Conservation (phyloP, 1,284 basidiomycete species). For the Ceratobasidium sp. region DNA sequence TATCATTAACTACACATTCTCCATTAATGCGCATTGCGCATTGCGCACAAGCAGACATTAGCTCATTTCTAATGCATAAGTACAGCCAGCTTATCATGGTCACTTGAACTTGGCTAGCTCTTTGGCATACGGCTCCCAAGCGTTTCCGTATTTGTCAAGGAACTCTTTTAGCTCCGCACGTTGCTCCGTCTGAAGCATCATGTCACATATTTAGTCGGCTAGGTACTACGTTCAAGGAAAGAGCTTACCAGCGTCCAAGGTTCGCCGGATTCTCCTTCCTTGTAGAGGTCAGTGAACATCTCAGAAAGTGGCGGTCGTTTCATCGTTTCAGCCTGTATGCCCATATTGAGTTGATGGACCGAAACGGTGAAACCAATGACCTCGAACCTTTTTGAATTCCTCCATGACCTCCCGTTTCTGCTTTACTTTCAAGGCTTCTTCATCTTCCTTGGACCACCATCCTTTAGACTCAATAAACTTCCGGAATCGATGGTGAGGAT, state of each 20-base stretch:
- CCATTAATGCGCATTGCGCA: too few species aligned
- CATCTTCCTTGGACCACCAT: conserved; percentile 88
- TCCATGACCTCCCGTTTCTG: conserved; percentile 79
- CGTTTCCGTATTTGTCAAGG: conserved; percentile 83
- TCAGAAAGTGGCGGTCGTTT: conserved; percentile 77
- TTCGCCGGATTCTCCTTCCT: conserved; percentile 61
- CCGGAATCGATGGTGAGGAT: conserved; percentile 87
- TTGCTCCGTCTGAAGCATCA: conserved; percentile 74
- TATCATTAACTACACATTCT: too few species aligned
- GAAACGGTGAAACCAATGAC: neutral
- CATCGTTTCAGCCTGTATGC: conserved; percentile 69
- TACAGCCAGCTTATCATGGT: too few species aligned
- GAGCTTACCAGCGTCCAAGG: conserved; percentile 84
- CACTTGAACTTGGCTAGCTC: conserved; percentile 81
- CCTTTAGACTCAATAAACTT: conserved; percentile 80
- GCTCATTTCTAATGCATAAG: too few species aligned
- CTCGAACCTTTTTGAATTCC: conserved; percentile 68
- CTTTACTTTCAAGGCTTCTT: conserved; percentile 74
- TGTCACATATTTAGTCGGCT: neutral
- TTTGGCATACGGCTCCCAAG: conserved; percentile 84
- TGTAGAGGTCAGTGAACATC: conserved; percentile 90
- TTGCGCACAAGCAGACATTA: too few species aligned
- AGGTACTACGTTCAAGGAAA: too few species aligned
- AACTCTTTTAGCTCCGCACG: conserved; percentile 78
- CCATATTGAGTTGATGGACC: neutral